These are phyloP conservation scores for Priceomyces carsonii DNA, from an alignment of 805 yeast species.

Conservation along the genomic window DNA sequence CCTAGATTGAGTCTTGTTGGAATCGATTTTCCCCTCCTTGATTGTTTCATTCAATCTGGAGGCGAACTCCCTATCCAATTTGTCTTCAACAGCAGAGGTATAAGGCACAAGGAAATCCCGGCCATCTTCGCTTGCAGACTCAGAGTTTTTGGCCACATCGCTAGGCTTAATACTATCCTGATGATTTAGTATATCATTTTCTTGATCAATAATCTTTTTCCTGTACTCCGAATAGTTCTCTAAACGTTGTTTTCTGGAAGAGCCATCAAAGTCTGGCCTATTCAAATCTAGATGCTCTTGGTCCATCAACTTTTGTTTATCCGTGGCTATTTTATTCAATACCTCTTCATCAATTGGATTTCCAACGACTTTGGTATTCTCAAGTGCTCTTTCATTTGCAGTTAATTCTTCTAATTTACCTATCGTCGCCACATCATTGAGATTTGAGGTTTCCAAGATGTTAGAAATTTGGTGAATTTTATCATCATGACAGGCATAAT, in stretches of 20 bases:
- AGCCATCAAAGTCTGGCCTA: conserved; percentile 47
- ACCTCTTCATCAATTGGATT: conserved; percentile 32
- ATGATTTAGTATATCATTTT: conserved; percentile 32
- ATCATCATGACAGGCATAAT: conserved; percentile 49
- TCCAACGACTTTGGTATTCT: conserved; percentile 53
- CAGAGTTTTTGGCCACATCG: conserved; percentile 8
- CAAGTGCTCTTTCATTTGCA: conserved; percentile 59
- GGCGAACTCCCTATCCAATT: conserved; percentile 61
- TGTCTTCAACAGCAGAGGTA: conserved; percentile 67
- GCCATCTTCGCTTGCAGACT: conserved; percentile 10
- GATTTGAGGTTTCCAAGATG: conserved; percentile 39
- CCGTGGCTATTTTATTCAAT: conserved; percentile 31
- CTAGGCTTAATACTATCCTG: conserved; percentile 3
- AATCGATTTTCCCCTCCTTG: conserved; percentile 54
- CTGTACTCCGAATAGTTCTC: conserved; percentile 61
- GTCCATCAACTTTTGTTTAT: conserved; percentile 44
- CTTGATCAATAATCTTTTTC: conserved; percentile 60
- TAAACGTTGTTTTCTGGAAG: conserved; percentile 49
- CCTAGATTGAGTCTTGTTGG: conserved; percentile 53
- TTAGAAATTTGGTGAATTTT: conserved; percentile 38
- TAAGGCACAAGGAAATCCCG: conserved; percentile 56
- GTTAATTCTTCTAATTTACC: conserved; percentile 55
- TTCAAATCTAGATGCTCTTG: conserved; percentile 43
- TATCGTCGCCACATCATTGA: conserved; percentile 47
- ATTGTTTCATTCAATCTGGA: conserved; percentile 53